Evolutionary conservation across 768 basidiomycete species (phyloP), one percentile per base, ranked within the genome.

Genomic region (Epithele typhae): DNA sequence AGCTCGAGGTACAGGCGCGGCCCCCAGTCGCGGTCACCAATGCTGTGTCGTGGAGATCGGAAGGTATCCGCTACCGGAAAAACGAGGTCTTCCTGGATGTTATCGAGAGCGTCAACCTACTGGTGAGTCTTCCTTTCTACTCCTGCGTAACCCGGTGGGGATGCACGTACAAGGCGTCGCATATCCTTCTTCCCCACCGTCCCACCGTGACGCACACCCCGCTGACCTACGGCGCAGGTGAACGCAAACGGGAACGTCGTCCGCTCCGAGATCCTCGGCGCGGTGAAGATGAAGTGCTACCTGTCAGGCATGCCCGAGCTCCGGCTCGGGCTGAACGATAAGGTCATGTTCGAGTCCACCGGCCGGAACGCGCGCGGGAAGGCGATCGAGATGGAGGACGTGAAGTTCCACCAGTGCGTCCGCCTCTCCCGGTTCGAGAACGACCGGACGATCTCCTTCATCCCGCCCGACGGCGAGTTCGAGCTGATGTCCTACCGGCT

Each of bases 211-310:
- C n/a, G n/a, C n/a, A n/a, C 21, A 40, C 38, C 7, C 38, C 17
- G 17, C 27, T 30, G 8, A 30, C 23, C 19, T 23, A 14, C 42
- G 18, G 3, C 37, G 2, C 58, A 95, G 92, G 93, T 98, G 43
- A 99, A 99, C 60, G 86, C 94, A 6, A 91, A 90, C 54, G 95
- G 95, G 27, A 95, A 92, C 60, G 96, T 99, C 25, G 91, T 98
- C 14, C 84, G 96, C 38, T 93, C 91, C 14, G 96, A 99, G 68
- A 98, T 99, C 56, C 71, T 98, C 2, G 96, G 96, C n/a, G 92
- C 93, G 0, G 79, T 99, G 59, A 98, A 99, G 77, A 98, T 98
- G 96, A 98, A 98, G 67, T 98, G 95, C 64, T 99, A 97, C 64
- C 77, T 99, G 2, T 93, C 92, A 8, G 96, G 96, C n/a, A 99